Evolutionary conservation across 306 rosid species (phyloP).

Genomic region (Aeschynomene evenia): DNA sequence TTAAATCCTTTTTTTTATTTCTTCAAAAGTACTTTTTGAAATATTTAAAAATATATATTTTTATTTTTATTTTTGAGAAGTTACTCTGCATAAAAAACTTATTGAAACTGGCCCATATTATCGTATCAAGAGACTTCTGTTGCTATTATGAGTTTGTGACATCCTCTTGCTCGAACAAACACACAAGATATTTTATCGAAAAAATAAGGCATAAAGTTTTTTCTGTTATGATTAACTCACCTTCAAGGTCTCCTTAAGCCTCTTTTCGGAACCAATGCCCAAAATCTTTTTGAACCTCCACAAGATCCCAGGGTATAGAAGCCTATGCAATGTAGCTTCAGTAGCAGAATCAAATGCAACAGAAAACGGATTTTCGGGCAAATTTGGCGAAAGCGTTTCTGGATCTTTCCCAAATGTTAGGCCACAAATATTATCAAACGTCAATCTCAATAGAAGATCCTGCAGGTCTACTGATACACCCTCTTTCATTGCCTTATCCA

Average conservation of each 20-base stretch:
- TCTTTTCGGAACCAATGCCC: slow-evolving; percentile 53
- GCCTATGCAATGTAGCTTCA: slow-evolving; percentile 71
- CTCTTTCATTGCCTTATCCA: slow-evolving; percentile 63
- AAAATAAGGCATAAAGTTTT: too few relatives aligned
- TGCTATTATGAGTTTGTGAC: too few relatives aligned
- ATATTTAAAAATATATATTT: too few relatives aligned
- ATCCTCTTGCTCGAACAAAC: too few relatives aligned
- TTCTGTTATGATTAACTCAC: background rate
- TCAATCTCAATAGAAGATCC: slow-evolving; percentile 74
- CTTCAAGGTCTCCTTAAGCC: slow-evolving; percentile 46
- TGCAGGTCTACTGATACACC: slow-evolving; percentile 66
- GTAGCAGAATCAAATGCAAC: slow-evolving; percentile 79
- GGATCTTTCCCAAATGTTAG: slow-evolving; percentile 94
- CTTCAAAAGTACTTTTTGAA: too few relatives aligned
- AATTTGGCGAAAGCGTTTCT: slow-evolving; percentile 66
- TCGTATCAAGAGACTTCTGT: too few relatives aligned
- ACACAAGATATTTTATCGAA: too few relatives aligned
- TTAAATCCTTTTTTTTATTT: too few relatives aligned
- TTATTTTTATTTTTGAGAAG: too few relatives aligned
- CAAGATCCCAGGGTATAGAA: slow-evolving; percentile 64
- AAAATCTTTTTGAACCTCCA: slow-evolving; percentile 70
- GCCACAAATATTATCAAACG: slow-evolving; percentile 91
- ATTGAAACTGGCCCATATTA: too few relatives aligned
- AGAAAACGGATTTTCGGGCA: slow-evolving; percentile 60
- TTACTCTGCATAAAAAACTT: too few relatives aligned